A percentile compares a stretch with the other conserved stretches of the same genome.
Conservation (phyloP, 768 basidiomycete genomes). For the Termitomyces sp. region DNA sequence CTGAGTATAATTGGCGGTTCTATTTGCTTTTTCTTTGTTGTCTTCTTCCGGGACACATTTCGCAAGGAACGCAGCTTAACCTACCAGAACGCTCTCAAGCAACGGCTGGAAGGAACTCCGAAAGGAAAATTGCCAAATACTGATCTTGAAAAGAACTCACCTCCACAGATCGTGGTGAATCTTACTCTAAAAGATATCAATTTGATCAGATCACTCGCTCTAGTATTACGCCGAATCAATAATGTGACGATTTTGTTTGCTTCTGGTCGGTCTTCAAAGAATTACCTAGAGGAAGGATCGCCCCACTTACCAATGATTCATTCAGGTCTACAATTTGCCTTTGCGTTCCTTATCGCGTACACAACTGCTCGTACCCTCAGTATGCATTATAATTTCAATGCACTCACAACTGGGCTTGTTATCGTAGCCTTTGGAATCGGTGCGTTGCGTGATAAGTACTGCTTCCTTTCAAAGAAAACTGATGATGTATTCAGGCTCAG, state of each 20-base stretch:
- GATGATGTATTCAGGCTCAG: slow-evolving; percentile 23
- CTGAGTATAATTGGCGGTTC: slow-evolving; percentile 56
- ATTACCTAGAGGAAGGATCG: not conserved
- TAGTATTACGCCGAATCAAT: slow-evolving; percentile 54
- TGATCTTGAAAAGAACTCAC: slow-evolving; percentile 22
- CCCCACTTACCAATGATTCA: not conserved
- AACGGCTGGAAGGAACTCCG: slow-evolving; percentile 25
- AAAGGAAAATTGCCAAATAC: not conserved
- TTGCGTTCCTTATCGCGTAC: slow-evolving; percentile 66
- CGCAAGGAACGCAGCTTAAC: slow-evolving; percentile 74
- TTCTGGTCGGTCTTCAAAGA: slow-evolving; percentile 43
- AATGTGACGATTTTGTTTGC: slow-evolving; percentile 63
- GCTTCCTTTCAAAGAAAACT: not conserved
- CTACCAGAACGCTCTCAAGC: slow-evolving; percentile 64
- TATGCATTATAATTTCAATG: slow-evolving; percentile 54
- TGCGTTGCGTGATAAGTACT: slow-evolving; percentile 32
- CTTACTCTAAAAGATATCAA: slow-evolving; percentile 70
- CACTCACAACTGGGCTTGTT: slow-evolving; percentile 71
- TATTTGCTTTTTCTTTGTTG: slow-evolving; percentile 49
- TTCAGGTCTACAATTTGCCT: slow-evolving; percentile 65
- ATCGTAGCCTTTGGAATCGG: slow-evolving; percentile 72
- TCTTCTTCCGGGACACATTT: slow-evolving; percentile 80
- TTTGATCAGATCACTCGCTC: slow-evolving; percentile 56
- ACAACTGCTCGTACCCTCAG: slow-evolving; percentile 69
- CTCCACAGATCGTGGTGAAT: slow-evolving; percentile 28